Evolutionary conservation across 257 asterid species (phyloP).

Genomic region (Eustoma russellianum): DNA sequence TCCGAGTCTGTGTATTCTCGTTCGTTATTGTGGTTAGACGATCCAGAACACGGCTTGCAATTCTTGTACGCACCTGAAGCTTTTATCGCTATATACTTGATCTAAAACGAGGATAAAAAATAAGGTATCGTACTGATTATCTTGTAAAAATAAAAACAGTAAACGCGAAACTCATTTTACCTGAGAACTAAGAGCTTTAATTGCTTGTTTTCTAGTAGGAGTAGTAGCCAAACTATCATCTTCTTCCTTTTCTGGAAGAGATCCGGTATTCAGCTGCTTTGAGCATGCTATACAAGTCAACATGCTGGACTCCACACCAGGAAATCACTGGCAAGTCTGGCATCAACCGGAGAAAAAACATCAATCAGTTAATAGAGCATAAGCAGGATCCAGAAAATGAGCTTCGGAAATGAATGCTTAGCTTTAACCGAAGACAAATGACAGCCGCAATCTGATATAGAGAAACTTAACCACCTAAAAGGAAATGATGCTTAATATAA

Average conservation of each 20-base stretch:
- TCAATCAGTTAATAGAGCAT: no score
- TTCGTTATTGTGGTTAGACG: conserved; percentile 30
- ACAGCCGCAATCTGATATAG: no score
- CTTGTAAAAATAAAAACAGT: background rate
- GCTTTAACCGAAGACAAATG: no score
- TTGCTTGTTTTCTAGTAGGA: conserved; percentile 57
- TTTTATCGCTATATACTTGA: conserved; percentile 87
- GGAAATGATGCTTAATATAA: no score
- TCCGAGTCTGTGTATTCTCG: conserved; percentile 47
- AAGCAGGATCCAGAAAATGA: no score
- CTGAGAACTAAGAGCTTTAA: conserved; percentile 76
- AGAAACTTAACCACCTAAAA: no score
- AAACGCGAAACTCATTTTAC: conserved; percentile 14
- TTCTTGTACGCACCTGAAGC: conserved; percentile 89
- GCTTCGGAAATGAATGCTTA: no score
- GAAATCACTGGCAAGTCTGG: no score
- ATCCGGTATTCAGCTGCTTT: conserved; percentile 57
- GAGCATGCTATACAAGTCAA: conserved; percentile 94
- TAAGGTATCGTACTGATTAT: no score
- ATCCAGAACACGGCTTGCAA: conserved; percentile 89
- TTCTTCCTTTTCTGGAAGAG: conserved; percentile 52
- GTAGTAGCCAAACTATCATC: conserved; percentile 44
- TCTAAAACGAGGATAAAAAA: conserved; percentile 25
- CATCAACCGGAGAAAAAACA: no score
- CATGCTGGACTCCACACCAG: conserved; percentile 23